Conservation (phyloP, 129 eudicot genomes). For the Daucus carota region DH1_v3.0 NC_030384.2:23302001-23302500, state of each 20-base stretch:
- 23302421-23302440: neutral
- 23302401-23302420: neutral
- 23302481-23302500: neutral
- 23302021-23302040: too few species aligned
- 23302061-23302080: too few species aligned
- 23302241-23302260: neutral
- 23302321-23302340: neutral
- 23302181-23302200: too few species aligned
- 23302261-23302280: neutral
- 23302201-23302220: too few species aligned
- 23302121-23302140: neutral
- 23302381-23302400: neutral
- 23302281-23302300: neutral
- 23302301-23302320: too few species aligned
- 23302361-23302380: neutral
- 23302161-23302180: neutral
- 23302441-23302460: neutral
- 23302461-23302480: neutral
- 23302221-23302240: too few species aligned
- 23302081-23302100: too few species aligned
- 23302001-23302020: too few species aligned
- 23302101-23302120: neutral
- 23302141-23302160: too few species aligned
- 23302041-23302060: too few species aligned
- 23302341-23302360: neutral